These are phyloP conservation scores for Panus rudis DNA, from an alignment of 768 basidiomycete genomes.

Conservation along the genomic window DNA sequence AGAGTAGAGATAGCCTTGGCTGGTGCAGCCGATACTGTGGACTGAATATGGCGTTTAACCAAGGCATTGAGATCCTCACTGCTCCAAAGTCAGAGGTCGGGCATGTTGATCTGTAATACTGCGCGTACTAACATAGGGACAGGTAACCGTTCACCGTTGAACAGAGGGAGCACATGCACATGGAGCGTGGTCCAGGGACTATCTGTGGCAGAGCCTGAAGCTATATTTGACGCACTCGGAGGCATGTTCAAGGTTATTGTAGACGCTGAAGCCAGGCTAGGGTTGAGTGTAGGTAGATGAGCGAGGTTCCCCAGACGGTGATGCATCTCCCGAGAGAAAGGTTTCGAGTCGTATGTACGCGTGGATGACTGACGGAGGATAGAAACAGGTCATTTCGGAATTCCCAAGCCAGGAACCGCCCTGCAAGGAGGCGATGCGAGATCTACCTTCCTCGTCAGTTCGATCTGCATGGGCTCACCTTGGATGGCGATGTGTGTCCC, in stretches of 20 bases:
- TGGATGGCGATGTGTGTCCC: constrained; percentile 24
- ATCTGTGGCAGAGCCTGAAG: constrained; percentile 39
- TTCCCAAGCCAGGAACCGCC: background rate
- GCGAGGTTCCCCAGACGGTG: constrained; percentile 56
- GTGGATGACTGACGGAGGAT: constrained; percentile 5
- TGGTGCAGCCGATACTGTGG: constrained; percentile 65
- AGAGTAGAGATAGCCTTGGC: constrained; percentile 68
- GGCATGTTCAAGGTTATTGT: constrained; percentile 29
- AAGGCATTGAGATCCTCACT: constrained; percentile 86
- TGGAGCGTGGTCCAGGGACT: constrained; percentile 79
- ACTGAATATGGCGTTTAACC: constrained; percentile 71
- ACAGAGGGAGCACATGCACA: constrained; percentile 82
- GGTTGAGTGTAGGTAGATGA: constrained; percentile 46
- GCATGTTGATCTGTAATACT: background rate
- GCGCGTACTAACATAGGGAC: constrained; percentile 62
- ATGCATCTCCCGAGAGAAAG: constrained; percentile 82
- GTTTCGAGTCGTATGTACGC: constrained; percentile 73
- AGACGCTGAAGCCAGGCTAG: constrained; percentile 42
- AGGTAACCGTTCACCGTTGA: constrained; percentile 83
- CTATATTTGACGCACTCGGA: constrained; percentile 8
- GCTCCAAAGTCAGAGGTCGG: background rate
- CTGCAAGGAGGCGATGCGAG: background rate
- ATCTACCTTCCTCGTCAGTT: background rate
- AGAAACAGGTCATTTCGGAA: background rate
- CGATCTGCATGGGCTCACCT: constrained; percentile 16